phyloP scores from a whole-genome alignment of 78 protist species.

The Tieghemostelium lacteum region DNA sequence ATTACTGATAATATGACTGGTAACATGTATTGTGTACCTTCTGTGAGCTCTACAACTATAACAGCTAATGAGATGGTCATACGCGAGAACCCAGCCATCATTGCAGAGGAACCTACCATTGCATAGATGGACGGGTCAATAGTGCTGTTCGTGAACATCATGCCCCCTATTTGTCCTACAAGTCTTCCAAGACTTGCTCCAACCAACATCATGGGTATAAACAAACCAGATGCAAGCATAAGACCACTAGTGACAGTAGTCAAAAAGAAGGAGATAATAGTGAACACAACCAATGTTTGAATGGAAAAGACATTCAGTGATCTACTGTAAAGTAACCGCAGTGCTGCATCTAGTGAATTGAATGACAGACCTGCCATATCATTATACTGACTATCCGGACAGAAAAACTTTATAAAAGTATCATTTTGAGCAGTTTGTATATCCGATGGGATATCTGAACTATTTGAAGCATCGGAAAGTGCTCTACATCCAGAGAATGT shows the following conservation, averaged over 20 bases:
- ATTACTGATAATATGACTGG: constrained; percentile 88
- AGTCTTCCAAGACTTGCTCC: constrained; percentile 94
- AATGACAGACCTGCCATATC: constrained; percentile 91
- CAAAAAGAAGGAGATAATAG: constrained; percentile 79
- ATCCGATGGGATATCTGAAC: neutral
- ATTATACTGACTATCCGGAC: constrained; percentile 76
- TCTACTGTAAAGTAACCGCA: constrained; percentile 68
- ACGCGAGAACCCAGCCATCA: constrained; percentile 93
- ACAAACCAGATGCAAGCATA: constrained; percentile 89
- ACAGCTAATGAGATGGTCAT: constrained; percentile 92
- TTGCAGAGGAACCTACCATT: constrained; percentile 92
- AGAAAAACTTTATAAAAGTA: constrained; percentile 1
- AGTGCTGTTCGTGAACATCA: neutral
- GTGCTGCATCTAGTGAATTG: constrained; percentile 76
- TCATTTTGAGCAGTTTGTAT: neutral
- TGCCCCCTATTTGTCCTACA: constrained; percentile 69
- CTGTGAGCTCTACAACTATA: constrained; percentile 90
- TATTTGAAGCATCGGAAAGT: neutral
- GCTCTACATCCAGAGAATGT: constrained; percentile 27
- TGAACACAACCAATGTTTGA: constrained; percentile 71
- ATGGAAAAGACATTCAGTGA: constrained; percentile 34
- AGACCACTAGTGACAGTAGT: constrained; percentile 89
- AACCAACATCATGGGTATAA: constrained; percentile 90
- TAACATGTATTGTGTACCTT: constrained; percentile 78
- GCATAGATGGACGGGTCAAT: constrained; percentile 86